Base-by-base conservation (phyloP, 768 basidiomycete genomes). In the Gloeopeniophorella convolvens region DNA sequence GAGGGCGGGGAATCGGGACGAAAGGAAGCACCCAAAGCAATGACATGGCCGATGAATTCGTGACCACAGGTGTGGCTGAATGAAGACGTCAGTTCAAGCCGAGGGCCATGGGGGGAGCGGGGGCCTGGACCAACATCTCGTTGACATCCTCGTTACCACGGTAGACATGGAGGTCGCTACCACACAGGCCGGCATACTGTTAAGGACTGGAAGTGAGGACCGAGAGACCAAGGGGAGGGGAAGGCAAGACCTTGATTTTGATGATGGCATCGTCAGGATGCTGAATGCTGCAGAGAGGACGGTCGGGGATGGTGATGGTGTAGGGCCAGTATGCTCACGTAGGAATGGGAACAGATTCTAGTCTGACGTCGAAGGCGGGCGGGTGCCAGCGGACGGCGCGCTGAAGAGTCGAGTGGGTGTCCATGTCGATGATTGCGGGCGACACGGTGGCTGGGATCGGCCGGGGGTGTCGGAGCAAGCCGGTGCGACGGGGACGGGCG, bases 201-300 rank as follows among this genome's bases (percentile, higher is more conserved):
- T 27, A 32, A 10, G 39, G 32, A 16, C 23, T 50, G 12, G 37
- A 33, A 30, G 20, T n/a, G 24, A 16, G 12, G 8, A 16, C 5
- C n/a, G 24, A 12, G 10, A n/a, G 27, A 31, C 21, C 18, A 18
- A 12, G 6, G 9, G 27, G 16, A 15, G n/a, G 9, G 33, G 31
- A 36, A 41, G 10, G 20, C 59, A 72, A 45, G 54, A 80, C 87
- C 65, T 75, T 78, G 45, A 88, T 77, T 70, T 82, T 86, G 46
- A 89, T 75, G 37, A 90, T 85, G 1, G 77, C 87, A 68, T 89
- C 85, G 62, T 89, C 86, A 1, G 83, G 77, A 53, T 87, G 72
- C 50, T 78, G 70, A 40, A 89, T 79, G 50, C 85, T 86, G 52
- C 7, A 30, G 16, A 55, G 15, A 23, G 42, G 27, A 47, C 20